A percentile compares a stretch with the other conserved stretches of the same genome.
Evolutionary conservation across 2,329 filamentous ascomycete genomes (phyloP).

Genomic region (Pseudomassariella vexata): DNA sequence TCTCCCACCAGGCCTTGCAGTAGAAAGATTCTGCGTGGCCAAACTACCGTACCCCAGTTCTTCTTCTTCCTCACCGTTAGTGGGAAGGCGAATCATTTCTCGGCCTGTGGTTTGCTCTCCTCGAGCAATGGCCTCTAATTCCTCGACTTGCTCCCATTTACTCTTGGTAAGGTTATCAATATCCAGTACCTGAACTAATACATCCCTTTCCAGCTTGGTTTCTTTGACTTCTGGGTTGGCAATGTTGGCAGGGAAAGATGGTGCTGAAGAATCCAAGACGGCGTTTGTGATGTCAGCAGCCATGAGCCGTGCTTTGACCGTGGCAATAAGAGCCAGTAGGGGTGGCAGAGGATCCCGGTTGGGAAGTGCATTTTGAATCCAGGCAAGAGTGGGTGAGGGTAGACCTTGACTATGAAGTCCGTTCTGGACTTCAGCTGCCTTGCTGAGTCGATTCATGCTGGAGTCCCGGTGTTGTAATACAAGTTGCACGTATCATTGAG

Average conservation of each 20-base stretch:
- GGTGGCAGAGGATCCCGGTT: constrained; percentile 53
- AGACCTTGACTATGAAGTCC: constrained; percentile 48
- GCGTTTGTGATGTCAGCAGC: constrained; percentile 68
- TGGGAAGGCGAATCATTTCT: constrained; percentile 69
- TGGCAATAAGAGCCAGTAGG: constrained; percentile 67
- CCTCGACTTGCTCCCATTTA: constrained; percentile 83
- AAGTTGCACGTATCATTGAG: no score
- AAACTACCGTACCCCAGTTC: constrained; percentile 34
- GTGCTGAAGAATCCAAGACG: constrained; percentile 36
- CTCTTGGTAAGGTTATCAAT: constrained; percentile 76
- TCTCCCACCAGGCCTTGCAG: constrained; percentile 2
- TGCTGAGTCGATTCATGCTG: no score
- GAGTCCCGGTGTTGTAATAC: no score
- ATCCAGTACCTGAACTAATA: constrained; percentile 78
- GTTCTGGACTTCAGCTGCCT: constrained; percentile 43
- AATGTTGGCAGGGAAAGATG: constrained; percentile 49
- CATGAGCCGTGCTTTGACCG: constrained; percentile 74
- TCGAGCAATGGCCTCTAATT: constrained; percentile 65
- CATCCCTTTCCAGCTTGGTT: constrained; percentile 49
- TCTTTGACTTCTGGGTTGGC: constrained; percentile 49
- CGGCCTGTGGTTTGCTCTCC: constrained; percentile 71
- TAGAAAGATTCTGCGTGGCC: constrained; percentile 10
- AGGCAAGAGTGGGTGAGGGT: constrained; percentile 46
- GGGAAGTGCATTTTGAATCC: constrained; percentile 59
- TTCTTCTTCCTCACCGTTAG: constrained; percentile 37